Evolutionary conservation across 768 basidiomycete genomes (phyloP), one percentile per base, ranked within the genome.

Genomic region (Kwoniella sp.): DNA sequence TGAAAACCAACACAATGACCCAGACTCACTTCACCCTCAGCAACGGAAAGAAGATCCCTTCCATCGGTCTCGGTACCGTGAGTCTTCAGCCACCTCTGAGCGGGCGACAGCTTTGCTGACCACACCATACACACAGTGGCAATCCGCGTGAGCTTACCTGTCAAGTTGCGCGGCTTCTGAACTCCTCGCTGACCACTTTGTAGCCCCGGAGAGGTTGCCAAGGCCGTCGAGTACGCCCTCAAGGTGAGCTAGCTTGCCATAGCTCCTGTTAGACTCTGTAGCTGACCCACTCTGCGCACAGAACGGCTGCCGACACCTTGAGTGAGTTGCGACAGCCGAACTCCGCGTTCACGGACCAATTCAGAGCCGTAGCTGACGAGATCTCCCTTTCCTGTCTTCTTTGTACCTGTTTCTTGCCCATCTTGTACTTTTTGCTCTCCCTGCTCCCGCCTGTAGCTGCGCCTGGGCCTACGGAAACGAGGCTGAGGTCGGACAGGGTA

Each of bases 381-480:
- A 14, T 20, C 14, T 38, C 12, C 23, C 37, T 36, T 38, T 19
- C 19, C 37, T 20, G 23, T 14, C 19, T 38, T 36, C 34, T 36
- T 15, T 20, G 23, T 50, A 2, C 19, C 33, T 39, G 3, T 15
- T 23, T 3, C 19, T 29, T 34, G 15, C 22, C 25, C 26, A 25
- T 34, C 5, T 34, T 34, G n/a, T 34, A 17, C 6, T 25, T 33
- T 28, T 11, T 22, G 5, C 11, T 17, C 32, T 22, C n/a, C 23
- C 25, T 11, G 12, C 39, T 15, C 6, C 12, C 19, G 14, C 22
- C 20, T 17, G 7, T 33, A 70, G 68, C 65, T 66, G 65, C 42
- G 70, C 70, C 38, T 71, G 70, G 80, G 77, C 86, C 44, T 90
- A 90, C 74, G 68, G 78, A 57, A 91, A 90, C 73, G 88, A 89